Percentiles rank a stretch among this genome's conserved stretches.
These are phyloP conservation scores for Neophaeococcomyces aloes DNA, from an alignment of 2,329 filamentous ascomycete species.

Conservation along the genomic window DNA sequence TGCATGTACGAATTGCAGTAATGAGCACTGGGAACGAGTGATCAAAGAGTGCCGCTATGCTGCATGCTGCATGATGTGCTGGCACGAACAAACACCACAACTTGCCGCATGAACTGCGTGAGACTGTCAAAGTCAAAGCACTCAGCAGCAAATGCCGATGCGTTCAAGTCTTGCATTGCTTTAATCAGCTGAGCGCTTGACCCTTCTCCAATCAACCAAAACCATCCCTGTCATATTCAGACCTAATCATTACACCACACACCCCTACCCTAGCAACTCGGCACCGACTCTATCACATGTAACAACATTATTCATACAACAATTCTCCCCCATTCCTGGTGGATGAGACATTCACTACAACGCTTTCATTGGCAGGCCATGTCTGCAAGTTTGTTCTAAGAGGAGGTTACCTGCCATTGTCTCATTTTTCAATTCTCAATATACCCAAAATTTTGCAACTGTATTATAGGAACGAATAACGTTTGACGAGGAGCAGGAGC, in stretches of 20 bases:
- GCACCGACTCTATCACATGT: neutral
- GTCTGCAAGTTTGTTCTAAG: conserved; percentile 4
- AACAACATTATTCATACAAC: conserved; percentile 6
- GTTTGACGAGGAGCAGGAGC: conserved; percentile 2
- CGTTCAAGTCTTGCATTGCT: neutral
- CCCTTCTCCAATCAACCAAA: no score
- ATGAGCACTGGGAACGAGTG: neutral
- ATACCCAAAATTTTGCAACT: conserved; percentile 6
- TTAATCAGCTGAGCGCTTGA: neutral
- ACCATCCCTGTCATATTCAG: no score
- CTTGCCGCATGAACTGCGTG: neutral
- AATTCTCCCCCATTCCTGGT: neutral
- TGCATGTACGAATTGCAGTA: neutral
- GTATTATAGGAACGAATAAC: conserved; percentile 8
- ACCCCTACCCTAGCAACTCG: neutral
- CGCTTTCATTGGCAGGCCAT: conserved; percentile 7
- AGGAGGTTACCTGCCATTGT: neutral
- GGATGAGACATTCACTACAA: neutral
- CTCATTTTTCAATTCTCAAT: conserved; percentile 6
- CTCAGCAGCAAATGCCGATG: neutral
- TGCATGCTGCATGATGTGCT: conserved; percentile 4
- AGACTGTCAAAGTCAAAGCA: no score
- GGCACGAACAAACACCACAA: conserved; percentile 4
- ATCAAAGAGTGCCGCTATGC: neutral
- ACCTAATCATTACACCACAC: neutral